Base-by-base conservation (phyloP, 2,329 filamentous ascomycete genomes). In the Arthrobotrys pseudoclavata region DNA sequence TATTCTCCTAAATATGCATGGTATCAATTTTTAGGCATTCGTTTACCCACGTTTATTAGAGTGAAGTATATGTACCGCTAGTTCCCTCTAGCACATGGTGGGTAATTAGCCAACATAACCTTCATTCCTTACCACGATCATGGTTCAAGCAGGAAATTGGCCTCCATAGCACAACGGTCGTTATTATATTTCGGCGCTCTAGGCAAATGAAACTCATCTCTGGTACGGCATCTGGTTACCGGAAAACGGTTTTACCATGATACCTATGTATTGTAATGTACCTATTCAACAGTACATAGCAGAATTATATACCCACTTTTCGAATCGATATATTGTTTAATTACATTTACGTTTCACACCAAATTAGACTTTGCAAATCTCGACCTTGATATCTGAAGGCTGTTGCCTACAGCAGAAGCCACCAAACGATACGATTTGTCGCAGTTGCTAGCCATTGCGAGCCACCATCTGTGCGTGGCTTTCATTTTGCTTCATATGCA, bases 201-300 rank as follows among this genome's bases (percentile, higher is more conserved):
- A 71, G 74, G 74, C 67, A 77, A 77, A 77, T 77, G 74, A 77
- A 77, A 77, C 67, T 77, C 74, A 77, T 77, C 67, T 71, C 74
- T 71, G 50, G 74, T 63, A 70, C 61, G 67, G 74, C 66, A 69
- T 61, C 47, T 48, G 61, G 24, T n/a, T 67, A 69, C 61, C 74
- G 74, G 67, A 69, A 62, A 77, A 29, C 29, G 74, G n/a, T 71
- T 71, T 67, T 61, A 62, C 42, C 4, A 45, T 20, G n/a, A 45
- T 26, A 62, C 60, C 18, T 5, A n/a, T n/a, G n/a, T n/a, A n/a
- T n/a, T n/a, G n/a, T n/a, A n/a, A n/a, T n/a, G n/a, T n/a, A 18
- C 40, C 13, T 40, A 20, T 40, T 63, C 37, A 2, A 13, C 15
- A 37, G 31, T 22, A 40, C 1, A 12, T 40, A 31, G 29, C 18